Evolutionary conservation across 352 stramenopile species (phyloP), one percentile per base, ranked within the genome.

Genomic region (Stramenopiles sp.): DNA sequence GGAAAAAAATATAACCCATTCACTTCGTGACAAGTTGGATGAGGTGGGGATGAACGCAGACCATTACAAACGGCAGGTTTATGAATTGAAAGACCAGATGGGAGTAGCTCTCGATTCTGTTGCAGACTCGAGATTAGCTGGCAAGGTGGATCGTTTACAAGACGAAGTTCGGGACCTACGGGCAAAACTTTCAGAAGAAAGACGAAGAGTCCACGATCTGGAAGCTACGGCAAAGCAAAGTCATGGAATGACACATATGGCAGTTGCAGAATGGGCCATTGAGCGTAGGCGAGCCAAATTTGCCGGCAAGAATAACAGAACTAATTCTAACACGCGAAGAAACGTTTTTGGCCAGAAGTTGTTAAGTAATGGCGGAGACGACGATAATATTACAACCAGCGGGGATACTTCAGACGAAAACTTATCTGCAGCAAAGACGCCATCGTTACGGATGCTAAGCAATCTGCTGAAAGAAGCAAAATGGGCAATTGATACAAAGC

Each of bases 231-330:
- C 30, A 14, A 78, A 78, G 14, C 22, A 4, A 78, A 78, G 4
- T 8, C 71, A 33, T 14, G 71, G 71, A 14, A 33, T 33, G 8
- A 78, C 71, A 14, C 71, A 78, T 14, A 78, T 33, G 31, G 71
- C 30, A 33, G 71, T 78, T 14, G 71, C 71, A 31, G 30, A 78
- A 33, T 78, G 71, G 71, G 71, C 71, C 4, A 78, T 78, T 33
- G 31, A 78, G 30, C 71, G 71, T 78, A 31, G 71, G 8, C 30
- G 71, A 14, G 71, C 30, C 31, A 4, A 78, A 14, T 78, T 78
- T 55, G 39, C 39, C 39, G 14, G 14, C 14, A 55, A 55, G 4
- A 55, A 55, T 55, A 55, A 14, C 4, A 55, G 14, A 14, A 14
- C 4, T 55, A 55, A 55, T 55, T 14, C 4, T 14, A 55, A 14